Conservation (phyloP, 129 eudicot species). For the Gnaphalium uliginosum region DNA sequence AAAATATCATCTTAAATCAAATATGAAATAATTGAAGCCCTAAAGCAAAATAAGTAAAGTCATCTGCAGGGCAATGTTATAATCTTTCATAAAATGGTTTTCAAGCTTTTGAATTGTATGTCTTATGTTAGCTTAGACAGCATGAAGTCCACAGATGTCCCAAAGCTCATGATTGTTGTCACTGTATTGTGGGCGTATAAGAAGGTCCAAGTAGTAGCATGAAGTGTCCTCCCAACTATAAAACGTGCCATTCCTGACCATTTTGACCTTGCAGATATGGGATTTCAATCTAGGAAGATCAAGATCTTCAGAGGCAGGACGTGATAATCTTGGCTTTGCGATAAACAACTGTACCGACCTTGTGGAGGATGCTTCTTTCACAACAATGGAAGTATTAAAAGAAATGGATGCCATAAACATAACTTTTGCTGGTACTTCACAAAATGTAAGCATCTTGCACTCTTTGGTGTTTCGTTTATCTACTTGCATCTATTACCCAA, state of each 20-base stretch:
- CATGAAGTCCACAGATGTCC: background rate
- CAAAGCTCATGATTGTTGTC: background rate
- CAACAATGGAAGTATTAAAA: conserved; percentile 49
- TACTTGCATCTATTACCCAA: conserved; percentile 10
- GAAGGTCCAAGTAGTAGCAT: background rate
- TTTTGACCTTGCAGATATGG: conserved; percentile 74
- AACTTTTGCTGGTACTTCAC: conserved; percentile 39
- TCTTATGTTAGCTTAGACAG: conserved; percentile 10
- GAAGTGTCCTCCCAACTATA: conserved; percentile 8
- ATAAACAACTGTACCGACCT: conserved; percentile 62
- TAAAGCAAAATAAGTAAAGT: conserved; percentile 6
- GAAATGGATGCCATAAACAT: conserved; percentile 51
- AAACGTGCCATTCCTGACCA: background rate
- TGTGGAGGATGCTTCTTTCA: conserved; percentile 54
- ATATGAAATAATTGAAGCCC: background rate
- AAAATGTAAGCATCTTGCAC: conserved; percentile 48
- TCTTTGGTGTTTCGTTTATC: conserved; percentile 10
- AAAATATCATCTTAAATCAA: background rate
- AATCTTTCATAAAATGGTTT: background rate
- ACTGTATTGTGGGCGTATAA: background rate
- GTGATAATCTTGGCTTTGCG: conserved; percentile 50
- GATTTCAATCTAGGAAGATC: conserved; percentile 82
- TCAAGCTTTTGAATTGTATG: conserved; percentile 11
- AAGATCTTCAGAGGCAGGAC: conserved; percentile 48
- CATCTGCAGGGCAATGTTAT: background rate